Percentiles rank a stretch among this genome's conserved stretches.
These are phyloP conservation scores for Piper betle DNA, from an alignment of 164 flowering plant genomes.

Conservation along the genomic window DNA sequence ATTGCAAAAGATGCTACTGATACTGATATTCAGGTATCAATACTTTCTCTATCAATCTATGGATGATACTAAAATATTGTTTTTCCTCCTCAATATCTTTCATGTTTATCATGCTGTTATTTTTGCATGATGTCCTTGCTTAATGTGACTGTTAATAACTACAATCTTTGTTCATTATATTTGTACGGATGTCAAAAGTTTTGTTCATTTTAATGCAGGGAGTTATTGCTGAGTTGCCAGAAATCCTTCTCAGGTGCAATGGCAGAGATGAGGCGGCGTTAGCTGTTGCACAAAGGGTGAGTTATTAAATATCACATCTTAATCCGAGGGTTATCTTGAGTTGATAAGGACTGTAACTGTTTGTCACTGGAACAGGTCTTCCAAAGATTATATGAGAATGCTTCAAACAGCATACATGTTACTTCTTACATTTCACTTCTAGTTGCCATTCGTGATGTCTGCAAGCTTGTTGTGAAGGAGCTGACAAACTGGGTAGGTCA, in stretches of 20 bases:
- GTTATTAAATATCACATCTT: background rate
- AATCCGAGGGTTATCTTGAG: background rate
- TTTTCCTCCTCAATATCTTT: background rate
- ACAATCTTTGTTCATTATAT: no score
- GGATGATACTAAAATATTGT: background rate
- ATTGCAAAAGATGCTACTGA: slow-evolving; percentile 49
- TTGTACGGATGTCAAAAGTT: background rate
- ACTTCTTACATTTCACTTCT: slow-evolving; percentile 69
- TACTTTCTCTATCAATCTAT: no score
- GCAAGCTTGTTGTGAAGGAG: slow-evolving; percentile 94
- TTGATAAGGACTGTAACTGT: background rate
- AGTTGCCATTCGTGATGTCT: slow-evolving; percentile 85
- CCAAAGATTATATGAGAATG: slow-evolving; percentile 69
- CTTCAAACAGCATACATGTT: slow-evolving; percentile 49
- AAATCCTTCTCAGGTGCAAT: slow-evolving; percentile 66
- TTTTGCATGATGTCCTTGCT: background rate
- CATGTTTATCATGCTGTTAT: background rate
- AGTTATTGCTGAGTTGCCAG: slow-evolving; percentile 73
- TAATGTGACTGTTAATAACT: background rate
- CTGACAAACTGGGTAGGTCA: slow-evolving; percentile 87
- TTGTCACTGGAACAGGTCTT: slow-evolving; percentile 45
- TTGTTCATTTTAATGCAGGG: slow-evolving; percentile 22
- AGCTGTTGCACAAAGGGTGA: slow-evolving; percentile 91
- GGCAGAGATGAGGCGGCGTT: slow-evolving; percentile 95
- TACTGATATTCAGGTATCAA: slow-evolving; percentile 61